Base-by-base conservation (phyloP, 1,139 yeast species). In the Zygoascus sp. region DNA sequence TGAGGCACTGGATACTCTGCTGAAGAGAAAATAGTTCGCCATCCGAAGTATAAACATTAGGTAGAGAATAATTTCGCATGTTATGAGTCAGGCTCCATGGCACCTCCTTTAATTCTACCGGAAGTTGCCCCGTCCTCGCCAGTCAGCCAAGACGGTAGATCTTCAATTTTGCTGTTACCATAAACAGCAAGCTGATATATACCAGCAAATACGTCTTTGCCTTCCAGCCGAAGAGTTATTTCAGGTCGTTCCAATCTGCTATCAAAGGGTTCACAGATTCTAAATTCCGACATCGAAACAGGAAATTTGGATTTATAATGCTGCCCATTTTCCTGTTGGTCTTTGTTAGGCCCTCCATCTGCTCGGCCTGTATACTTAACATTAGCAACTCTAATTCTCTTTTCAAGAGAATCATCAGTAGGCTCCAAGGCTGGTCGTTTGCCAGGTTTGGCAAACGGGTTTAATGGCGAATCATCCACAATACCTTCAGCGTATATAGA, bases 151-250 rank as follows among this genome's bases (percentile, higher is more conserved):
- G 77, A 74, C 0, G 96, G 96, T 23, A 85, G 65, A 0, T 59
- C 68, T 13, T 69, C 66, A 0, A 85, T 77, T 56, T 84, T 75
- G 2, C 82, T 60, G 0, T 74, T 58, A 40, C 76, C 79, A 13
- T 68, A 57, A 3, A 70, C 79, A n/a, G 89, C 78, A 32, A 87
- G 68, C 56, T 84, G 82, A 61, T 85, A 89, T 36, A 88, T 58
- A 0, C 96, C 96, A 1, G 79, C 95, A 72, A 81, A 85, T 1
- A 88, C 77, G 61, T 88, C 95, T n/a, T 70, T 66, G 0, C 96
- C 96, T 2, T 74, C 69, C 5, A 87, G 62, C 50, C 75, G 72
- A 22, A 87, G 51, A 19, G 70, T 73, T 2, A 85, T 65, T 11
- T 36, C 41, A 2, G 46, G 43, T 10, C 19, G 30, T 5, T 28